Base-by-base conservation (phyloP, 805 yeast genomes). In the Ascoidea asiatica region DNA sequence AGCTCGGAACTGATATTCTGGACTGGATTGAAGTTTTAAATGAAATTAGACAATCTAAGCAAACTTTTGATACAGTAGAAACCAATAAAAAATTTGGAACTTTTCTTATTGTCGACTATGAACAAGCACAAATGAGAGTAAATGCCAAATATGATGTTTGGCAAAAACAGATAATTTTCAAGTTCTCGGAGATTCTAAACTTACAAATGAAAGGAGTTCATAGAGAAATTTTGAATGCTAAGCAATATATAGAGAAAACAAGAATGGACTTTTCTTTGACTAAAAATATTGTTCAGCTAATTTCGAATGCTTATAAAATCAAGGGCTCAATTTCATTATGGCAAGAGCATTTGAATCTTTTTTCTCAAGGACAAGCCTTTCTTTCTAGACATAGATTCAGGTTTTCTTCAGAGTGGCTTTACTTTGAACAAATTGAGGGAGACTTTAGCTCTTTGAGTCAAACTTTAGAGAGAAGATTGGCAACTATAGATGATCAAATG, bases 341-440 rank as follows among this genome's bases (percentile, higher is more conserved):
- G 60, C 50, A 48, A 5, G 35, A 36, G 7, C 22, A 43, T 2
- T 44, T 66, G 4, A 40, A 42, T 2, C 29, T 51, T 1, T 57
- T 60, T 41, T 51, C 58, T 36, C 38, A 50, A 1, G 68, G 71
- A 4, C 81, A 77, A 45, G 52, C 53, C 3, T 46, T 65, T 2
- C 53, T 78, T 6, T 48, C 63, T 1, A 65, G 68, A 22, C 61
- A 66, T n/a, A 60, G 80, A 39, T 70, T 60, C 48, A 64, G 63
- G 19, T 69, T 75, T 42, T 73, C 80, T 0, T 35, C 59, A 0
- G 69, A 70, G 22, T 81, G 88, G 81, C 48, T 79, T 1, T 74
- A 64, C 54, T 64, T 63, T 41, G 92, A 82, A 38, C 94, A 85
- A 51, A 46, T 85, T 0, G 76, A 73, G 13, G 65, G 63, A 43